Evolutionary conservation across 2,329 filamentous ascomycete genomes (phyloP).

Genomic region (Trichoderma oligosporum): DNA sequence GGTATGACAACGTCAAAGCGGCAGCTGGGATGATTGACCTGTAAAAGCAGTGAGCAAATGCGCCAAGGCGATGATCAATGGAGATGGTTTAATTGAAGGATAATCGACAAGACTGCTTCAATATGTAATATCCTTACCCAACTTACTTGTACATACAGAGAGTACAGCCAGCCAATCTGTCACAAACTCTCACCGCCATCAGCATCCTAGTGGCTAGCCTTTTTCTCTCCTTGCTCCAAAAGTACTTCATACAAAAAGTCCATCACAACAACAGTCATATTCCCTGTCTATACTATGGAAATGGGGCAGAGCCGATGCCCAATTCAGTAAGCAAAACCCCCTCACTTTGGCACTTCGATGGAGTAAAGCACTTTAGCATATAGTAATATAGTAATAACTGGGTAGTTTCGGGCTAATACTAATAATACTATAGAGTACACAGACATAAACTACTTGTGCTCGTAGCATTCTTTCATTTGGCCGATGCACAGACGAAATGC

Average conservation of each 20-base stretch:
- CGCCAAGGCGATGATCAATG: constrained; percentile 17
- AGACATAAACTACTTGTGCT: too few species aligned
- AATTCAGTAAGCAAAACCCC: not conserved
- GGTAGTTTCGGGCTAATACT: constrained; percentile 15
- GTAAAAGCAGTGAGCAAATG: constrained; percentile 3
- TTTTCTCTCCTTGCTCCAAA: not conserved
- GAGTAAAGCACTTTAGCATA: too few species aligned
- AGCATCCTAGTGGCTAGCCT: not conserved
- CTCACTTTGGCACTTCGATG: too few species aligned
- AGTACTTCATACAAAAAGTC: not conserved
- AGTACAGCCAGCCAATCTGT: too few species aligned
- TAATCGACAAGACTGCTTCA: not conserved
- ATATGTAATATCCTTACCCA: not conserved
- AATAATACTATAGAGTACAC: too few species aligned
- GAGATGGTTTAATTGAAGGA: constrained; percentile 16
- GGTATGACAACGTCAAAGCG: not conserved
- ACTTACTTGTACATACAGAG: too few species aligned
- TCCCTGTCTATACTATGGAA: not conserved
- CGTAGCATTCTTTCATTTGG: not conserved
- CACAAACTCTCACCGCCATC: constrained; percentile 2
- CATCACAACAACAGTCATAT: constrained; percentile 9
- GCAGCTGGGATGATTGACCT: not conserved
- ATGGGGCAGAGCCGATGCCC: constrained; percentile 8
- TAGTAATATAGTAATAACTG: too few species aligned
- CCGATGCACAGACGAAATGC: not conserved